A percentile compares a stretch with the other conserved stretches of the same genome.
Evolutionary conservation across 345 rosid genomes (phyloP).

Genomic region (Arabidopsis arenosa): DNA sequence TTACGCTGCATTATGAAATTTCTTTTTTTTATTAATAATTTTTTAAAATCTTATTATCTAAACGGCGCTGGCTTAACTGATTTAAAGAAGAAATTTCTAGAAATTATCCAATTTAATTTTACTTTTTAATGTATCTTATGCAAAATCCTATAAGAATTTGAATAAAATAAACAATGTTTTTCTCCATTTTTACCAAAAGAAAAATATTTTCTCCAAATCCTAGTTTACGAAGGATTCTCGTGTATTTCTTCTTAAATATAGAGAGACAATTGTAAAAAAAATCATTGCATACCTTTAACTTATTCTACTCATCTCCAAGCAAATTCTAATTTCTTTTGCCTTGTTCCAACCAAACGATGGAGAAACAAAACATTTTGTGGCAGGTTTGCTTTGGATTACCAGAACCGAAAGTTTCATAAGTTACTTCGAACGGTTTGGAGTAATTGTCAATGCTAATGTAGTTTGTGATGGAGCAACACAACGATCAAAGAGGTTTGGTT

Average conservation of each 20-base stretch:
- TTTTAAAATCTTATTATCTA: neutral
- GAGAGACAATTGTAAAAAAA: neutral
- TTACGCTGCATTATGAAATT: neutral
- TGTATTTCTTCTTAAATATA: neutral
- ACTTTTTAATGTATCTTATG: neutral
- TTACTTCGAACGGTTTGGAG: slow-evolving; percentile 52
- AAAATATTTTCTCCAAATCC: neutral
- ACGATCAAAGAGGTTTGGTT: slow-evolving; percentile 52
- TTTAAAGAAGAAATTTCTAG: too few relatives aligned
- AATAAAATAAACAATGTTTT: neutral
- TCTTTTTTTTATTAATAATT: neutral
- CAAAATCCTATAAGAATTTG: neutral
- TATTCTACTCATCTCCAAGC: neutral
- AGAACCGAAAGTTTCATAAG: slow-evolving; percentile 39
- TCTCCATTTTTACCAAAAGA: too few relatives aligned
- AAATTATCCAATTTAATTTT: too few relatives aligned
- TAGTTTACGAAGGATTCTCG: neutral
- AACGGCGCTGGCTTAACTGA: too few relatives aligned
- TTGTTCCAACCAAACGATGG: slow-evolving; percentile 48
- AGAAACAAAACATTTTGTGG: slow-evolving; percentile 53
- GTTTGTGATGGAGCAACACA: slow-evolving; percentile 43
- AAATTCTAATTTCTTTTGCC: neutral
- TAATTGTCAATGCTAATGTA: slow-evolving; percentile 51
- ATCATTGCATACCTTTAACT: neutral
- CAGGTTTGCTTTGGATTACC: slow-evolving; percentile 59